Evolutionary conservation across 352 stramenopile genomes (phyloP).

Genomic region (Bremia lactucae): DNA sequence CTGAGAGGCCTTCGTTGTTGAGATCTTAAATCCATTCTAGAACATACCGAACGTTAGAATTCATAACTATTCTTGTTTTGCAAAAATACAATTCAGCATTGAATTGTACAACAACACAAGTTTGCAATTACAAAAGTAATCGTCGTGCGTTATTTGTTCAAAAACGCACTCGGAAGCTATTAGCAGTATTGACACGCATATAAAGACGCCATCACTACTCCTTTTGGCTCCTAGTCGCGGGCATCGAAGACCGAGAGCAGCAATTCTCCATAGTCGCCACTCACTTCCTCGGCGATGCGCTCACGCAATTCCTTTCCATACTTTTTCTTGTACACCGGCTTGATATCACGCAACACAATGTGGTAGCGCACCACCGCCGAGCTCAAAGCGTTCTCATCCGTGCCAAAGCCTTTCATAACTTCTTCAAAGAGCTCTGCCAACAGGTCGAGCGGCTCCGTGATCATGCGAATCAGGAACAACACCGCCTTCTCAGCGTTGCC

Average conservation of each 20-base stretch:
- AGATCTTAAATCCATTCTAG: no score
- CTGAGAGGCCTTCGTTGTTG: no score
- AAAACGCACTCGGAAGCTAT: no score
- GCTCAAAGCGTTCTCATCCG: conserved; percentile 55
- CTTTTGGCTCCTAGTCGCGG: conserved; percentile 15
- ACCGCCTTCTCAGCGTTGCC: conserved; percentile 48
- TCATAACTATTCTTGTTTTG: no score
- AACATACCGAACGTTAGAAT: no score
- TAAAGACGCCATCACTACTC: no score
- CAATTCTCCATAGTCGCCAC: conserved; percentile 60
- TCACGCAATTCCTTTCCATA: conserved; percentile 74
- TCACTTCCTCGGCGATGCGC: conserved; percentile 65
- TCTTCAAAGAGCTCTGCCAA: conserved; percentile 57
- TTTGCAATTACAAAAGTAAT: no score
- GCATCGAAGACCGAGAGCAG: conserved; percentile 57
- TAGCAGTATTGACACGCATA: no score
- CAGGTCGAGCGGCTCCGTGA: conserved; percentile 48
- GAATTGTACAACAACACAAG: no score
- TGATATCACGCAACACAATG: conserved; percentile 69
- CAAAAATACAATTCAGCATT: no score
- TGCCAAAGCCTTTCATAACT: conserved; percentile 65
- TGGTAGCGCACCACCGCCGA: conserved; percentile 70
- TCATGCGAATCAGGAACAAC: conserved; percentile 55
- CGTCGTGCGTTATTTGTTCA: no score
- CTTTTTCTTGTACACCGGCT: conserved; percentile 73